Conservation (phyloP, 2,329 filamentous ascomycete genomes). For the Colletotrichum plurivorum region DNA sequence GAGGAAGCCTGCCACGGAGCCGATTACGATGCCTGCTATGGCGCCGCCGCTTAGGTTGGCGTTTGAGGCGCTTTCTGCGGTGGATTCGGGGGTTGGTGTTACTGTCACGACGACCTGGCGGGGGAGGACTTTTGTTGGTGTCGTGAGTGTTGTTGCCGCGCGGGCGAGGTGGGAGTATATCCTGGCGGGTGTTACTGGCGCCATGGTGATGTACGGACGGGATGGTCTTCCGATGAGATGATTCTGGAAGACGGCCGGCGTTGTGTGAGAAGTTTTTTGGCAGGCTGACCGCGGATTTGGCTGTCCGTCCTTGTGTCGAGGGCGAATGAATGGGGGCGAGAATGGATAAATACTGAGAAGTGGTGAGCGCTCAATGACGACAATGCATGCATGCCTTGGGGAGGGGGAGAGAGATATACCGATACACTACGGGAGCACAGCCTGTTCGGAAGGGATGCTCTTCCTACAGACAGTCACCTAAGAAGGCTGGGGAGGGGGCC, state of each 20-base stretch:
- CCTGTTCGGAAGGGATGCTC: background rate
- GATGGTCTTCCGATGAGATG: too few relatives aligned
- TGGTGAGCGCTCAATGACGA: conserved; percentile 28
- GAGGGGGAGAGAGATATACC: background rate
- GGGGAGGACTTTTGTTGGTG: conserved; percentile 26
- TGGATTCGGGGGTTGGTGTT: conserved; percentile 39
- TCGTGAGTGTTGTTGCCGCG: background rate
- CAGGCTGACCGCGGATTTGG: background rate
- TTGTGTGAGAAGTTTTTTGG: background rate
- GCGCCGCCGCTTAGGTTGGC: conserved; percentile 60
- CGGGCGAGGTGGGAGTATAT: conserved; percentile 9
- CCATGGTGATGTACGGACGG: conserved; percentile 8
- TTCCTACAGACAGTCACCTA: background rate
- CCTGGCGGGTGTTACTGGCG: conserved; percentile 22
- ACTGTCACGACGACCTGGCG: conserved; percentile 51
- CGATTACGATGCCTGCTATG: conserved; percentile 67
- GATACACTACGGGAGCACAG: conserved; percentile 2
- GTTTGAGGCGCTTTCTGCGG: conserved; percentile 40
- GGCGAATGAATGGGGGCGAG: background rate
- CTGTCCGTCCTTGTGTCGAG: too few relatives aligned
- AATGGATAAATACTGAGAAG: conserved; percentile 17
- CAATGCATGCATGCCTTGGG: background rate
- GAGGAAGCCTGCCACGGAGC: conserved; percentile 61
- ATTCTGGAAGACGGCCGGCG: background rate
- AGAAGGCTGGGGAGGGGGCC: too few relatives aligned